Evolutionary conservation across 345 rosid species (phyloP).

Genomic region (Salix suchowensis): DNA sequence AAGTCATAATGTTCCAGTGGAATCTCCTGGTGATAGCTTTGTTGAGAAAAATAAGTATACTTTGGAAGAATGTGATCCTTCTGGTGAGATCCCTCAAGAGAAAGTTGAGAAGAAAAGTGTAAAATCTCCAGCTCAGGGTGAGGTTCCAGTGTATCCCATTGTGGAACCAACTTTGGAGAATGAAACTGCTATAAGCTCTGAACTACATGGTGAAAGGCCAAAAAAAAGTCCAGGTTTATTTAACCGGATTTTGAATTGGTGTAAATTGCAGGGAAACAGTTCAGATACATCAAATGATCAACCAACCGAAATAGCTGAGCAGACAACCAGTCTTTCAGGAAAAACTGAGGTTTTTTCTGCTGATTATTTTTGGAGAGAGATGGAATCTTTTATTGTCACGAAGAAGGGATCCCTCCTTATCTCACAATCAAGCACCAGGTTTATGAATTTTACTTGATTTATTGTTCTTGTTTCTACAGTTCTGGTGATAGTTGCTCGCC

Average conservation of each 20-base stretch:
- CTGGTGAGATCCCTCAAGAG: too few relatives aligned
- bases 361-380: constrained; percentile 51
- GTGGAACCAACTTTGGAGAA: constrained; percentile 22
- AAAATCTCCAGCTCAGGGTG: constrained; percentile 14
- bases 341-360: constrained; percentile 36
- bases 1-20: constrained; percentile 15
- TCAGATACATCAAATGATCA: constrained; percentile 22
- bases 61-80: constrained; percentile 8
- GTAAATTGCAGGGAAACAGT: constrained; percentile 29
- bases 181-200: constrained; percentile 14
- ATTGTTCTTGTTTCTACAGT: background rate
- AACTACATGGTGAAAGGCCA: constrained; percentile 17
- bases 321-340: constrained; percentile 15
- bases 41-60: constrained; percentile 13
- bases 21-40: constrained; percentile 17
- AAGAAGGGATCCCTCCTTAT: constrained; percentile 46
- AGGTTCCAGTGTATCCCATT: constrained; percentile 1
- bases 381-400: constrained; percentile 54
- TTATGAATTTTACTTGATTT: constrained; percentile 6
- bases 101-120: constrained; percentile 17
- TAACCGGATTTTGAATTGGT: constrained; percentile 30
- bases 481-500: background rate
- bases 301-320: constrained; percentile 20
- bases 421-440: constrained; percentile 68
- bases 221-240: constrained; percentile 28